These are phyloP conservation scores for Elsinoe ampelina DNA, from an alignment of 2,329 filamentous ascomycete species.

Conservation along the genomic window DNA sequence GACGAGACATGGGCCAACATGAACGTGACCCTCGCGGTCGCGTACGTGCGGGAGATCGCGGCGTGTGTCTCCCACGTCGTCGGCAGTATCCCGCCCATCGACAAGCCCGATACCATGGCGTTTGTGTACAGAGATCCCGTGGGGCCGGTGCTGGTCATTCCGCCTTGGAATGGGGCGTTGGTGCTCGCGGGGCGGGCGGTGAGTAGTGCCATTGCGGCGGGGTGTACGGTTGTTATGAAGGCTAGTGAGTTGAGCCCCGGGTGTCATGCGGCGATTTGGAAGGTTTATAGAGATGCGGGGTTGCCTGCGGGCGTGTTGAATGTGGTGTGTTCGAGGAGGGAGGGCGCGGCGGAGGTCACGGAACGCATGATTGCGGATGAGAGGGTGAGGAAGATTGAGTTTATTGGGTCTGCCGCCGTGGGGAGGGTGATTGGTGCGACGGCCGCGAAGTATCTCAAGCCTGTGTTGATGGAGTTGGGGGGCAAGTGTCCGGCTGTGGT, in stretches of 20 bases:
- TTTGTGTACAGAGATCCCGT: slow-evolving; percentile 49
- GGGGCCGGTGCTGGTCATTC: slow-evolving; percentile 51
- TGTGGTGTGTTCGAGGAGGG: slow-evolving; percentile 46
- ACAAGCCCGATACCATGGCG: slow-evolving; percentile 25
- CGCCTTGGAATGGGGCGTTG: slow-evolving; percentile 45
- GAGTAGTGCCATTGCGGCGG: slow-evolving; percentile 38
- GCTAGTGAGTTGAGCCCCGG: slow-evolving; percentile 35
- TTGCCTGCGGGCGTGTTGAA: slow-evolving; percentile 39
- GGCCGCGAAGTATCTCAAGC: slow-evolving; percentile 33
- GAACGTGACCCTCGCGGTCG: slow-evolving; percentile 24
- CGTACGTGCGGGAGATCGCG: slow-evolving; percentile 25
- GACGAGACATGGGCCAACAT: slow-evolving; percentile 32
- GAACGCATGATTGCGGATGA: slow-evolving; percentile 31
- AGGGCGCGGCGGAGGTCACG: slow-evolving; percentile 47
- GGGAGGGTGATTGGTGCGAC: slow-evolving; percentile 22
- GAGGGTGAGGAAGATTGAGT: slow-evolving; percentile 26
- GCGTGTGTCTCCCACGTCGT: slow-evolving; percentile 16
- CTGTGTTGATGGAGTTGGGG: slow-evolving; percentile 36
- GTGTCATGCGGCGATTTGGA: slow-evolving; percentile 28
- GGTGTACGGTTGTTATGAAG: slow-evolving; percentile 39
- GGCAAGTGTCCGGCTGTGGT: slow-evolving; percentile 35
- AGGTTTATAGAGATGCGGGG: slow-evolving; percentile 33
- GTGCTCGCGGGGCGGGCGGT: slow-evolving; percentile 30
- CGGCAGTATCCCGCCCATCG: slow-evolving; percentile 21
- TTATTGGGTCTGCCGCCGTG: slow-evolving; percentile 25